Evolutionary conservation across 176 grass and related monocot genomes (phyloP), one percentile per base, ranked within the genome.

Genomic region (Aegilops tauschii): DNA sequence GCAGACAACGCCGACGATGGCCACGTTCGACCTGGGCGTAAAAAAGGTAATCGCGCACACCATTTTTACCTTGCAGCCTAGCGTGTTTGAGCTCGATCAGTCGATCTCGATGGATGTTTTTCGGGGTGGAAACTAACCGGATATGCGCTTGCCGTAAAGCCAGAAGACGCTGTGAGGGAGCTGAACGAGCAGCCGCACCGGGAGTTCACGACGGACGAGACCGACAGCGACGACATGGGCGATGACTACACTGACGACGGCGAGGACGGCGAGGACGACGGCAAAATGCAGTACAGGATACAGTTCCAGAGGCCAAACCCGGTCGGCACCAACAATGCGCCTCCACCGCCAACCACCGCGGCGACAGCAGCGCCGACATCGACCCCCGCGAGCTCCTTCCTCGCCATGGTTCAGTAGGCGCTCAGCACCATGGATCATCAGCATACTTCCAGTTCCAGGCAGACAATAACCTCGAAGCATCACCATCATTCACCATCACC

Each of bases 241-340:
- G 88, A 91, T 36, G 87, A 94, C 32, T 90, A 85, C 73, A 85
- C 82, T 21, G 89, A 91, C 64, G 87, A 92, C 81, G 87, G 90
- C 12, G 92, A 93, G 72, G 88, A 90, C 28, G 78, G 65, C 72
- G 88, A 87, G 76, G 88, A 93, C 56, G 88, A 93, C 32, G 78
- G 88, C 63, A 90, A 90, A 80, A 90, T 93, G 82, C 91, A 93
- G 82, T 93, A 90, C 83, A 83, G 86, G 82, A 93, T 93, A 93
- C 86, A 93, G 79, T 93, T 90, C 82, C 92, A 90, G 88, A 88
- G 82, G 68, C 58, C 78, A 36, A 86, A 88, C 65, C 42, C 61
- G 0, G 73, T 50, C n/a, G 65, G 50, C 80, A 10, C 42, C 69
- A 87, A 52, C 82, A 80, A 9, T 29, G 34, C 78, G 0, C 29